Percentiles rank a stretch among this genome's conserved stretches.
Evolutionary conservation across 148 eudicot species (phyloP).

Genomic region (Camellia japonica): DNA sequence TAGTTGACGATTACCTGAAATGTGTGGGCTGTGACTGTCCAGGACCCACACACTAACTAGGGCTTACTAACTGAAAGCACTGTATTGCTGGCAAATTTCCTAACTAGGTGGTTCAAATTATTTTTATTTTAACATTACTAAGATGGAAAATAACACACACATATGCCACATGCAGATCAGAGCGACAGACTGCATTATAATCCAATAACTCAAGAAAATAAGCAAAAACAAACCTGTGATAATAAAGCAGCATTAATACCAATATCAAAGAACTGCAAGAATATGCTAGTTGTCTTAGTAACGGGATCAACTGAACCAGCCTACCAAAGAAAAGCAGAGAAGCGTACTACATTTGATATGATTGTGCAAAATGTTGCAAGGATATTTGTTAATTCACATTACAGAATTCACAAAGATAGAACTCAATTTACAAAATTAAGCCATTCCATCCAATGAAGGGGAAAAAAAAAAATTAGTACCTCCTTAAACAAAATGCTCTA

Average conservation of each 20-base stretch:
- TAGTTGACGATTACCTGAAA: not conserved
- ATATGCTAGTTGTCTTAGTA: slow-evolving; percentile 83
- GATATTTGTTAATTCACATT: not conserved
- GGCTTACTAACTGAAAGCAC: not conserved
- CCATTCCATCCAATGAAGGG: no score
- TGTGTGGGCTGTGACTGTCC: not conserved
- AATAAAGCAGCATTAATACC: slow-evolving; percentile 81
- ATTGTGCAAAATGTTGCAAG: slow-evolving; percentile 9
- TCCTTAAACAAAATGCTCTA: slow-evolving; percentile 98
- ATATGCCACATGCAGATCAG: not conserved
- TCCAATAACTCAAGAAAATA: not conserved
- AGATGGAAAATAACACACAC: not conserved
- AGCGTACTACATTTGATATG: not conserved
- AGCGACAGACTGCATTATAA: not conserved
- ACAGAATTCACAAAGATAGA: slow-evolving; percentile 13
- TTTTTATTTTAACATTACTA: not conserved
- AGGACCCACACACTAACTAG: not conserved
- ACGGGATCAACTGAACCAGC: slow-evolving; percentile 99
- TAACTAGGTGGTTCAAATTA: not conserved
- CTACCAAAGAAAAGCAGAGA: slow-evolving; percentile 38
- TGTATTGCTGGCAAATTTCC: not conserved
- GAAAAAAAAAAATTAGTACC: slow-evolving; percentile 33
- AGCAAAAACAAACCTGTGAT: slow-evolving; percentile 66
- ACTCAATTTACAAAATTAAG: not conserved
- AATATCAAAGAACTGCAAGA: slow-evolving; percentile 87